Evolutionary conservation across 2,329 filamentous ascomycete species (phyloP).

Genomic region (Juglanconis sp.): DNA sequence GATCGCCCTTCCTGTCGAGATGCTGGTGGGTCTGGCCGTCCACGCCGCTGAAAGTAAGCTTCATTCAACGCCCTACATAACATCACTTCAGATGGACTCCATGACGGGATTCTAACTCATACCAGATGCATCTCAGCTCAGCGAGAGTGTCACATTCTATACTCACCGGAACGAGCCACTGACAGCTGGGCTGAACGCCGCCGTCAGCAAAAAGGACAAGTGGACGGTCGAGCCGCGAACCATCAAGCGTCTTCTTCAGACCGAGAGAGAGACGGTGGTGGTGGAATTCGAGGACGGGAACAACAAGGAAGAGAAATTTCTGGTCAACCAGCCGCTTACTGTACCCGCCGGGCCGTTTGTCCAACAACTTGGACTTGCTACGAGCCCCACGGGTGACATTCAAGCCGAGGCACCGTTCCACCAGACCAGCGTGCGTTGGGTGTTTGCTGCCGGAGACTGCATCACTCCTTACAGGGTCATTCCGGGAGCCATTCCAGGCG

Average conservation of each 20-base stretch:
- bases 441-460: constrained; percentile 8
- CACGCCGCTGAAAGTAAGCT: constrained; percentile 1
- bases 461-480: constrained; percentile 4
- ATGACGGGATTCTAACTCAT: neutral
- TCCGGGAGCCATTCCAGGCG: neutral
- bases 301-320: constrained; percentile 3
- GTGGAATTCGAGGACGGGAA: constrained; percentile 7
- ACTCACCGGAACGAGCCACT: constrained; percentile 5
- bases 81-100: neutral
- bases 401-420: constrained; percentile 2
- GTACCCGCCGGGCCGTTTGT: constrained; percentile 6
- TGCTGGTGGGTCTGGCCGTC: neutral
- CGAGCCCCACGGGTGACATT: constrained; percentile 4
- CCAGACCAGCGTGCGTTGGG: constrained; percentile 7
- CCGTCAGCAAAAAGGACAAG: neutral
- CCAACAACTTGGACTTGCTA: constrained; percentile 6
- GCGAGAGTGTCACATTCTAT: neutral
- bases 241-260: neutral
- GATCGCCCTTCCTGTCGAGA: neutral
- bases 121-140: constrained; percentile 5
- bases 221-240: constrained; percentile 5
- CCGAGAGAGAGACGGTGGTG: neutral
- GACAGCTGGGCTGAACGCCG: neutral
- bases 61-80: neutral
- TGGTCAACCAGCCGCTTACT: constrained; percentile 9